Base-by-base conservation (phyloP, 1,284 basidiomycete species). In the Boletus sp. region DNA sequence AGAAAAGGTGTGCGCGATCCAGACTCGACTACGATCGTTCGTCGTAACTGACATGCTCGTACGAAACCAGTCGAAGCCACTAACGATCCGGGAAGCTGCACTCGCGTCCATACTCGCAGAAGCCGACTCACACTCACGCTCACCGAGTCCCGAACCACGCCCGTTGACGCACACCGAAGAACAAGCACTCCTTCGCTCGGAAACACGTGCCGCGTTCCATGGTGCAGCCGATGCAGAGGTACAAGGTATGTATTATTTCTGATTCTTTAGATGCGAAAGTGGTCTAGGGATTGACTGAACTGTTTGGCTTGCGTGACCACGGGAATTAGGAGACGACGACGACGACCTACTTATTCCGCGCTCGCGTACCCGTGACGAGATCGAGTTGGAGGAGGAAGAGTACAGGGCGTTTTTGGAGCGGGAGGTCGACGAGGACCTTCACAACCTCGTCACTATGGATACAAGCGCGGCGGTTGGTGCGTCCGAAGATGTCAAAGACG, bases 151-250 rank as follows among this genome's bases (percentile, higher is more conserved):
- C 3, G 63, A 62, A 56, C 62, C 60, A 16, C 59, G 7, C 12
- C 42, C 80, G 1, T 76, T 86, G 37, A 91, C 94, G 0, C 89
- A 95, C 63, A 85, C 83, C 6, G 81, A 94, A 74, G 92, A 96
- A 69, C 91, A 96, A 73, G 78, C 78, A 3, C 78, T 77, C 0
- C 81, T 98, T 24, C 86, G 92, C 11, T 80, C 83, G 45, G 93
- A 98, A 71, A 94, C 93, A 0, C 91, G 94, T 37, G 81, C 86
- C 2, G 96, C 91, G 0, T 96, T 96, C 72, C 83, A 84, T 55
- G 72, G 76, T 2, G 84, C 84, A 37, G 76, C 79, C 2, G 74
- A 58, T 29, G 31, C 44, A 1, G 58, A 59, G 0, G 29, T 2
- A 39, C 60, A 61, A 61, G 68, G 69, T 66, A 62, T 29, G 20